Evolutionary conservation across 2,329 filamentous ascomycete species (phyloP), one percentile per base, ranked within the genome.

Genomic region (Penicillium sp.): DNA sequence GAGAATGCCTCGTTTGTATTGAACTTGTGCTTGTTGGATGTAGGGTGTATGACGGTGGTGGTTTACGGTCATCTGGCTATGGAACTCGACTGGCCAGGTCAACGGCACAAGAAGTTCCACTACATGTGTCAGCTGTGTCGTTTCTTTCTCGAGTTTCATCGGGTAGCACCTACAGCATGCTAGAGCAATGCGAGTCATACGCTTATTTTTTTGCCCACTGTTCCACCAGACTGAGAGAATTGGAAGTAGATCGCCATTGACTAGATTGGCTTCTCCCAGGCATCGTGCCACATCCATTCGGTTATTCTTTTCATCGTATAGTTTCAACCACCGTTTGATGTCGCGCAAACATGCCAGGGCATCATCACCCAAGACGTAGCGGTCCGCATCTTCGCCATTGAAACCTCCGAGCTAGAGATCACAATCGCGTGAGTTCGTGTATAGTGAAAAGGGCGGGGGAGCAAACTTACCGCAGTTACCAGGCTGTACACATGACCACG

Each of bases 261-360:
- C 85, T n/a, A 99, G 77, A 70, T 97, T 97, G 45, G 92, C 90
- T 75, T 98, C 92, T 69, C 92, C 88, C 65, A 98, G 82, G 73
- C 92, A 97, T 77, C 95, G 85, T 60, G 93, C 93, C 58, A 99
- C 95, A 72, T 99, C 95, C 82, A 96, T 89, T 64, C 93, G 89
- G 72, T 96, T 96, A 63, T 89, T 87, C 73, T 96, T 96, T 72
- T 96, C 91, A 74, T 97, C 93, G 81, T 95, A 95, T 62, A 96
- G 86, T 66, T 92, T 92, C 65, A 99, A 84, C 95, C 95, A 99
- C 85, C 89, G 89, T 72, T 95, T 93, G 54, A 99, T 83, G 77
- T 99, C 95, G 61, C 93, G 92, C 56, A 99, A 81, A 69, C 93
- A 95, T 57, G 95, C 91, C 59, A 96, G 81, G 13, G 93, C 93